phyloP scores from a whole-genome alignment of 2,329 filamentous ascomycete species.

The Trichoderma atroviride region DNA sequence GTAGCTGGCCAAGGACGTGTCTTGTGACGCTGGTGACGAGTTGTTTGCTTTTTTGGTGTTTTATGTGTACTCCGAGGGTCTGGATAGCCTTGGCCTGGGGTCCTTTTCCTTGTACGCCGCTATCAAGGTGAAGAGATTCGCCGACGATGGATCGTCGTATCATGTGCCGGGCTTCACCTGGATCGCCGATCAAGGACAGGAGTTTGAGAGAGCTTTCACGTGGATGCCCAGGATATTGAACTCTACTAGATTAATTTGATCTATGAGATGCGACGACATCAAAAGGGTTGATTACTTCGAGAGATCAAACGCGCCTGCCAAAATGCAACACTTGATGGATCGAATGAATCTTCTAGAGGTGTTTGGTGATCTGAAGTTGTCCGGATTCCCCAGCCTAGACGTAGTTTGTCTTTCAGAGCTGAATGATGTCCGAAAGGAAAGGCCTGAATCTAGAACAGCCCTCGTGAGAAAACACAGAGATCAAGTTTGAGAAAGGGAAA shows the following conservation, averaged over 20 bases:
- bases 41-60: background rate
- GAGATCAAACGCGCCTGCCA: no score
- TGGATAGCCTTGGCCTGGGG: background rate
- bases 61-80: slow-evolving; percentile 18
- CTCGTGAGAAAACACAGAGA: background rate
- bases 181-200: background rate
- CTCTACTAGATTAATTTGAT: background rate
- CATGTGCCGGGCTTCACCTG: background rate
- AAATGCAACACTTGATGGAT: no score
- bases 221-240: background rate
- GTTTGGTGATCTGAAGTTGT: no score
- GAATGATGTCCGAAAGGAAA: no score
- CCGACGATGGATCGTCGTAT: slow-evolving; percentile 1
- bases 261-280: background rate
- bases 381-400: no score
- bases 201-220: background rate
- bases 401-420: no score
- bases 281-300: background rate
- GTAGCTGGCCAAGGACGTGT: background rate
- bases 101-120: background rate
- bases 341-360: no score
- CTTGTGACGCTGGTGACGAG: slow-evolving; percentile 11
- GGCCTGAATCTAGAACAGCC: background rate
- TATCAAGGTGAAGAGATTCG: background rate
- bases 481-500: background rate